Conservation (phyloP, 345 rosid species). For the Corchorus olitorius region DNA sequence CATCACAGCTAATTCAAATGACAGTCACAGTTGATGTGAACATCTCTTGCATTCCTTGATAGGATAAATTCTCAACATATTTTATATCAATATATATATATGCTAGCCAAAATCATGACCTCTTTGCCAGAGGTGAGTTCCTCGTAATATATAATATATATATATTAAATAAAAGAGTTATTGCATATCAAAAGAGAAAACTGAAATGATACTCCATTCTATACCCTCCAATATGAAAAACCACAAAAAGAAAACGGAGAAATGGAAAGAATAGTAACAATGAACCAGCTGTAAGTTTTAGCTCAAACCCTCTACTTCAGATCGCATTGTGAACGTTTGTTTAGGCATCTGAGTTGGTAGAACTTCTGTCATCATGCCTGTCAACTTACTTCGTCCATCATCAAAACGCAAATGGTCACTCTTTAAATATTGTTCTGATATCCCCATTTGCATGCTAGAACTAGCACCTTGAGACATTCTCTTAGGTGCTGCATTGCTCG, state of each 20-base stretch:
- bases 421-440: slow-evolving; percentile 42
- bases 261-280: background rate
- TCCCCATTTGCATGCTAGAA: slow-evolving; percentile 35
- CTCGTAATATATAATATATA: too few relatives aligned
- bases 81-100: background rate
- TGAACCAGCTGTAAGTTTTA: background rate
- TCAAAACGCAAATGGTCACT: slow-evolving; percentile 33
- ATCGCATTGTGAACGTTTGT: slow-evolving; percentile 47
- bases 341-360: slow-evolving; percentile 42
- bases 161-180: background rate
- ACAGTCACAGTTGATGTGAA: background rate
- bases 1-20: background rate
- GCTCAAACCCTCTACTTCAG: slow-evolving; percentile 39
- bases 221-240: slow-evolving; percentile 10
- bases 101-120: background rate
- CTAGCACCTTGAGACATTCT: slow-evolving; percentile 30
- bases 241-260: background rate
- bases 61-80: background rate
- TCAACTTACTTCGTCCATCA: slow-evolving; percentile 51
- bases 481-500: slow-evolving; percentile 24
- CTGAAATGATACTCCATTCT: background rate
- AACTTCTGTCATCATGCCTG: slow-evolving; percentile 40
- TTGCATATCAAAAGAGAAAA: background rate
- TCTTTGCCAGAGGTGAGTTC: background rate
- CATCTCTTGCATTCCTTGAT: background rate